Base-by-base conservation (phyloP, 345 rosid species). In the Raphanus raphanistrum region DNA sequence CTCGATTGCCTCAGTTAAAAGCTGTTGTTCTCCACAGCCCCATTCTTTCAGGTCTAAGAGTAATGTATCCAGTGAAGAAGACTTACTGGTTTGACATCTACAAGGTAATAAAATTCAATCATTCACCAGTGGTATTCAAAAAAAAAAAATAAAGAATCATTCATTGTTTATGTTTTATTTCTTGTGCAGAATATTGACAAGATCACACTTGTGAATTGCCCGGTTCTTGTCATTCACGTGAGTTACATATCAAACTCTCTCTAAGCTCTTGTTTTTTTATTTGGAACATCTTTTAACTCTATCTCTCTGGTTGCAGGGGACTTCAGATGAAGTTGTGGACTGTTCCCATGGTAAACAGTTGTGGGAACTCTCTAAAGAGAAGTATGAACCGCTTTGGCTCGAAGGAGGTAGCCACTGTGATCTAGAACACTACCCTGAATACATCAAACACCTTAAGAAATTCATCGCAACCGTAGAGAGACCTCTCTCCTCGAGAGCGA, bases 61-160 rank as follows among this genome's bases (percentile, higher is more conserved):
- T 95, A 72, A 95, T 95, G 99, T 95, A 91, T 85, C 92, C 98
- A 71, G 98, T 95, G 25, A 95, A 90, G 87, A 92, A 93, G 54
- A 84, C 99, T 15, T 95, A 91, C 80, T 93, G 98, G 99, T 95
- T 95, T 26, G 99, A 93, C 85, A 95, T 95, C 61, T 95, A 90
- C 83, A 95, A 95, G 98, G 99, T 92, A 84, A 59, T 16, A 33
- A 7, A 66, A 8, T 50, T 64, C 25, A 16, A 16, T 28, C 48
- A 2, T 69, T 73, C 45, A 21, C 21, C 21, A 21, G 21, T 21
- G 21, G 21, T 21, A 21, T 21, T 21, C 21, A 21, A 21, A 21
- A 21, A 21, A 21, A 21, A 21, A 21, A 21, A 21, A 66, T 28
- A 28, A 28, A 28, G 31, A 28, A 32, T 32, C 6, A 32, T 32